Percentiles rank a stretch among this genome's conserved stretches.
Conservation (phyloP, 805 yeast genomes). For the Saccharomycopsis sp. region DNA sequence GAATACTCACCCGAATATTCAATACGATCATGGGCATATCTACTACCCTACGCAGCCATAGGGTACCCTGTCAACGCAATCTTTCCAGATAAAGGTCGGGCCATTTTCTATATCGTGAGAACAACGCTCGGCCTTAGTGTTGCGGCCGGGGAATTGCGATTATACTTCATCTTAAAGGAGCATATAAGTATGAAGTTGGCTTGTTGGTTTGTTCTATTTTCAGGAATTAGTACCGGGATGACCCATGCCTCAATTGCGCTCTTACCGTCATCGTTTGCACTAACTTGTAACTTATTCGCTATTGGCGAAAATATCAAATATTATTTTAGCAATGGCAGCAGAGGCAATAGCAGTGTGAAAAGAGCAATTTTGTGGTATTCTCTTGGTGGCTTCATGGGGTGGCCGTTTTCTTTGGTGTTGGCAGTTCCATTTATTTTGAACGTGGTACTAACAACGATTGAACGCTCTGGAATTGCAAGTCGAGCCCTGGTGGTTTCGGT, state of each 20-base stretch:
- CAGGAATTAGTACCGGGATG: constrained; percentile 70
- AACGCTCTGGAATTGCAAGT: neutral
- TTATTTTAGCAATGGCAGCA: constrained; percentile 24
- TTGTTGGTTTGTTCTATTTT: constrained; percentile 55
- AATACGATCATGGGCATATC: constrained; percentile 78
- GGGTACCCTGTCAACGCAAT: constrained; percentile 22
- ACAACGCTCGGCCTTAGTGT: constrained; percentile 35
- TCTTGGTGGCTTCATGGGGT: constrained; percentile 76
- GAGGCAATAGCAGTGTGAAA: constrained; percentile 15
- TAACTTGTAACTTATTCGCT: constrained; percentile 44
- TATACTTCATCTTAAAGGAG: constrained; percentile 38
- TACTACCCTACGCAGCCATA: constrained; percentile 37
- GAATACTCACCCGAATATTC: constrained; percentile 89
- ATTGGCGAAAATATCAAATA: constrained; percentile 32
- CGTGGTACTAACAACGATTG: constrained; percentile 25
- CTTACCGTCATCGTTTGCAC: constrained; percentile 75
- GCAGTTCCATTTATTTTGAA: constrained; percentile 52
- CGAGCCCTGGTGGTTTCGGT: constrained; percentile 23
- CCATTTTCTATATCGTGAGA: constrained; percentile 49
- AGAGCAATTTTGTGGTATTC: constrained; percentile 35
- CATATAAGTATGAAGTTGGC: constrained; percentile 37
- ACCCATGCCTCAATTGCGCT: constrained; percentile 83
- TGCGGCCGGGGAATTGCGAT: constrained; percentile 44
- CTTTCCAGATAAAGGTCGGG: constrained; percentile 25
- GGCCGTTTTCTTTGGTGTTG: constrained; percentile 79